Evolutionary conservation across 2,329 filamentous ascomycete genomes (phyloP), one percentile per base, ranked within the genome.

Genomic region (Colletotrichum simmondsii): DNA sequence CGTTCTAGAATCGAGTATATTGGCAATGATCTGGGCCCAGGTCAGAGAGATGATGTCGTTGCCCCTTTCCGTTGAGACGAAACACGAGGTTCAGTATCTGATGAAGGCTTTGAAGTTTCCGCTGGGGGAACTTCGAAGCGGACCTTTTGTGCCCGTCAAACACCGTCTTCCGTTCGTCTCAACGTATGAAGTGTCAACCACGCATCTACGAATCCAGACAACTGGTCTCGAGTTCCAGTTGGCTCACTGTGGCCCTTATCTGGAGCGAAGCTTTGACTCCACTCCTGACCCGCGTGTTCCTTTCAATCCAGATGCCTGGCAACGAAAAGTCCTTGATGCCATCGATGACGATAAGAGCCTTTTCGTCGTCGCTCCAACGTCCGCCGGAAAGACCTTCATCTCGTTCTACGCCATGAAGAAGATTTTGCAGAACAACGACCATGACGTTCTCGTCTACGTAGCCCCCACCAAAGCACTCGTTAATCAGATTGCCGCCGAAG

Each of bases 371-470:
- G 93, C 93, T 0, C 93, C 93, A 0, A 96, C 93, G 0, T 94
- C 91, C 28, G 92, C 94, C 0, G 94, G 94, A 75, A 96, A 95
- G 80, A 96, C 93, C 0, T 96, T 95, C 80, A 95, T 95, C 71
- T 93, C 90, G 1, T 96, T 95, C 80, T 95, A 96, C 76, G 93
- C 93, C 1, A 96, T 95, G 92, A 92, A 93, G 77, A 91, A 94
- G 78, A 85, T 95, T 1, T 84, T 96, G 11, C 87, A 92, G 77
- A 87, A 87, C 4, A 90, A 89, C 74, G 89, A 95, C 72, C 90
- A 94, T 61, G 91, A 90, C 3, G 87, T 95, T 3, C 82, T 96
- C 7, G 92, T 95, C 0, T 96, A 95, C 75, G 92, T 96, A 6
- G 94, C 93, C 0, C 94, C 94, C 0, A 95, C 93, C 0, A 96